These are phyloP conservation scores for Suhomyces maxii DNA, from an alignment of 1,139 yeast species.

Conservation along the genomic window DNA sequence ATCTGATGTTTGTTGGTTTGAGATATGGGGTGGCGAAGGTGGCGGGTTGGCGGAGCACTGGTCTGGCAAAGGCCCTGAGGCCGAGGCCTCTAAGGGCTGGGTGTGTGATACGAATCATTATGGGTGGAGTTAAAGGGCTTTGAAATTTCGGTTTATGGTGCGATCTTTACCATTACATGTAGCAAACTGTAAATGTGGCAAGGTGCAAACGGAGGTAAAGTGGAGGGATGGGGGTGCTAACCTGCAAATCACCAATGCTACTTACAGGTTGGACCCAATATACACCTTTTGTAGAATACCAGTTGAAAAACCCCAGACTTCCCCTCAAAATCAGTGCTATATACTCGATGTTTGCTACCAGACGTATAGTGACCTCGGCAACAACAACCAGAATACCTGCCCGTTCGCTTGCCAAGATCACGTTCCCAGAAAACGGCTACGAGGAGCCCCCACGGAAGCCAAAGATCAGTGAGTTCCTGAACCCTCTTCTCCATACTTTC, in stretches of 20 bases:
- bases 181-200: too few species aligned
- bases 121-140: not conserved
- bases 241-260: not conserved
- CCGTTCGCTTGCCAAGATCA: slow-evolving; percentile 4
- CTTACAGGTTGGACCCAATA: too few species aligned
- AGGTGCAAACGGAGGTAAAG: too few species aligned
- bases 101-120: not conserved
- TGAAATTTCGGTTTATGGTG: not conserved
- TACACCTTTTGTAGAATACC: too few species aligned
- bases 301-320: too few species aligned
- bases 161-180: not conserved
- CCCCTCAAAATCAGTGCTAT: too few species aligned
- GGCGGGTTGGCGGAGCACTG: not conserved
- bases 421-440: slow-evolving; percentile 7
- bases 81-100: not conserved
- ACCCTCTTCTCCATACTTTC: slow-evolving; percentile 42
- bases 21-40: not conserved
- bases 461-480: slow-evolving; percentile 35
- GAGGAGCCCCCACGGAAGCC: slow-evolving; percentile 27
- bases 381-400: not conserved
- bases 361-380: too few species aligned
- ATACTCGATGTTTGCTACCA: too few species aligned
- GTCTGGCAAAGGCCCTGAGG: not conserved
- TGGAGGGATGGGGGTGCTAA: too few species aligned
- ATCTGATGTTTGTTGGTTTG: not conserved